phyloP scores from a whole-genome alignment of 129 eudicot genomes.

The Sambucus nigra region DNA sequence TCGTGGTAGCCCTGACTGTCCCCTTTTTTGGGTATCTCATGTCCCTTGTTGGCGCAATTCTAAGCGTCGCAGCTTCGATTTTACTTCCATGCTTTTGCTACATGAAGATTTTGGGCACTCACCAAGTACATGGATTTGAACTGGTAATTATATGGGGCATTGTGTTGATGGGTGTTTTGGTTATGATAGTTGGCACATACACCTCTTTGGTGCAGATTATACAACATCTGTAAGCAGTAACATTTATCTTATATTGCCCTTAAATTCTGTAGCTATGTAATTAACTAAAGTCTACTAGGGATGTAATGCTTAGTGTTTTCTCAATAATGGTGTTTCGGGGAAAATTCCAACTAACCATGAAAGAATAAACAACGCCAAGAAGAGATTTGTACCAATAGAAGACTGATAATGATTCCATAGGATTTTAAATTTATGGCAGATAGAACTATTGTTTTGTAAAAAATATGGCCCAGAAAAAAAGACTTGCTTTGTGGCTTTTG shows the following conservation, averaged over 20 bases:
- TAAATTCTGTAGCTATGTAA: neutral
- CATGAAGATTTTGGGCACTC: slow-evolving; percentile 52
- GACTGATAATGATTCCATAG: no score
- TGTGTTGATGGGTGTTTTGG: slow-evolving; percentile 28
- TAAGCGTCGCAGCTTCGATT: slow-evolving; percentile 57
- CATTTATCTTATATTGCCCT: neutral
- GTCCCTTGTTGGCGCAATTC: slow-evolving; percentile 84
- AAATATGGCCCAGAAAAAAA: no score
- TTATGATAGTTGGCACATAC: slow-evolving; percentile 54
- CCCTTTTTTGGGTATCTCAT: slow-evolving; percentile 69
- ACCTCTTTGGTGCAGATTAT: slow-evolving; percentile 47
- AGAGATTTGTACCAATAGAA: no score
- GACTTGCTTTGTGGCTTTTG: no score
- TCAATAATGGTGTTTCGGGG: neutral
- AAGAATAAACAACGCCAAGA: neutral
- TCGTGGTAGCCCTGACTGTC: slow-evolving; percentile 50
- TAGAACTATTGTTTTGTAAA: no score
- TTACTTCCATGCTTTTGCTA: slow-evolving; percentile 66
- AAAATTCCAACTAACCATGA: neutral
- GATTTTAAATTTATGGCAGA: no score
- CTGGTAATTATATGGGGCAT: slow-evolving; percentile 19
- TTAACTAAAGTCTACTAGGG: no score
- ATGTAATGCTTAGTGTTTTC: neutral
- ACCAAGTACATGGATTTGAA: slow-evolving; percentile 35
- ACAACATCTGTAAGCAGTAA: slow-evolving; percentile 17